Evolutionary conservation across 169 alveolate species (phyloP), one percentile per base, ranked within the genome.

Genomic region (Cyclospora cayetanensis): DNA sequence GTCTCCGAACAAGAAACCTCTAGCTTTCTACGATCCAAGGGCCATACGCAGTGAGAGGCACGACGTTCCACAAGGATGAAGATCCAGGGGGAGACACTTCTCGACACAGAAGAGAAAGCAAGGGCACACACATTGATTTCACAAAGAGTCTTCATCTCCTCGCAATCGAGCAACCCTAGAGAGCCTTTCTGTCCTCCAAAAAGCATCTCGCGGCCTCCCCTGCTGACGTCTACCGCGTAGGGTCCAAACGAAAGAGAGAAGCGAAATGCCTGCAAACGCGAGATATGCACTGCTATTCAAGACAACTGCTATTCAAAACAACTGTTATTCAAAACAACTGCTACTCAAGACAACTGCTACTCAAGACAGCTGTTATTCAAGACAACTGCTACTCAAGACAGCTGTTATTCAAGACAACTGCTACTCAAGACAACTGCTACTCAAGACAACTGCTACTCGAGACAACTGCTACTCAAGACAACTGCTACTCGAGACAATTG

Each of bases 171-270:
- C 90, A 97, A 63, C 1, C 98, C 90, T 43, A 98, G 77, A 80
- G 95, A 97, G 2, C 99, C 99, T 88, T 96, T 95, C 79, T 94
- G 94, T 31, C 99, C 98, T 35, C 98, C 99, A 60, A 98, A 83
- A 31, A 97, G 94, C 65, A 97, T 89, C 88, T 94, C 94, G 60
- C 95, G 95, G n/a, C 99, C 98, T 93, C 95, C 96, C 66, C 96
- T 91, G 0, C 98, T 96, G 91, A 93, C 95, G 91, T 96, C 97
- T 35, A 98, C 55, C 20, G 87, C 42, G 94, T 97, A 97, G 37
- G 98, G 98, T 12, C 99, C 99, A 85, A 87, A 95, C 25, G 95
- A 94, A 9, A 97, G 84, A 35, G 91, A 84, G 25, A 98, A 86
- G 90, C 96, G 96, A 91, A 97, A 95, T 4, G 52, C 50, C 88